A percentile compares a stretch with the other conserved stretches of the same genome.
Conservation (phyloP, 805 yeast genomes). For the Candida endomychidarum region DNA sequence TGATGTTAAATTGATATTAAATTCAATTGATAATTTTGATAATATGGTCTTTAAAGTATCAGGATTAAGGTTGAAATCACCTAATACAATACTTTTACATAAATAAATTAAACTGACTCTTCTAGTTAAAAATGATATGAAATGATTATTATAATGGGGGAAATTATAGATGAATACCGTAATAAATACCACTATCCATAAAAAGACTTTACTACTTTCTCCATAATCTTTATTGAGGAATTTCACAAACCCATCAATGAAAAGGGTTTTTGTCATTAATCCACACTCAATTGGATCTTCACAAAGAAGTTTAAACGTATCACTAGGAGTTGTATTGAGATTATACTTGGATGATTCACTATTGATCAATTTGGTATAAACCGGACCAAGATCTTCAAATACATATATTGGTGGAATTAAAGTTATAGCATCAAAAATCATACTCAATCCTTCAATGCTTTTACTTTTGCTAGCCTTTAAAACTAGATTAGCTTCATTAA, state of each 20-base stretch:
- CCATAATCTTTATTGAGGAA: constrained; percentile 17
- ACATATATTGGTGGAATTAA: constrained; percentile 1
- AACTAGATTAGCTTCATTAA: background rate
- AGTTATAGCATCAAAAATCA: background rate
- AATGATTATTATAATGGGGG: constrained; percentile 13
- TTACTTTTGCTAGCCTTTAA: too few species aligned
- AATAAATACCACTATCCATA: constrained; percentile 21
- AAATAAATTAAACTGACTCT: constrained; percentile 15
- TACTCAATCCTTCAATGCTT: background rate
- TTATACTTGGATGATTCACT: too few species aligned
- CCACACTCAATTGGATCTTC: constrained; percentile 2
- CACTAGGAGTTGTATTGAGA: background rate
- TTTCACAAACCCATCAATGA: constrained; percentile 20
- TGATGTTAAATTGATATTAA: constrained; percentile 10
- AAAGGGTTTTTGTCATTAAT: constrained; percentile 18
- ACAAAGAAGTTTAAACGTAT: background rate
- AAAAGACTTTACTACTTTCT: constrained; percentile 17
- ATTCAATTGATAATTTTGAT: constrained; percentile 12
- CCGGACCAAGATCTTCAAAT: background rate
- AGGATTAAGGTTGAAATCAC: constrained; percentile 12
- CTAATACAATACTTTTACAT: constrained; percentile 17
- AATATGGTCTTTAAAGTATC: constrained; percentile 12
- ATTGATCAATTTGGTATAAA: too few species aligned
- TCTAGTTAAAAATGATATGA: constrained; percentile 13
- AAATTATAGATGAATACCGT: constrained; percentile 5